These are phyloP conservation scores for Funneliformis caledonium DNA, from an alignment of 371 early-diverging fungal species.

Conservation along the genomic window DNA sequence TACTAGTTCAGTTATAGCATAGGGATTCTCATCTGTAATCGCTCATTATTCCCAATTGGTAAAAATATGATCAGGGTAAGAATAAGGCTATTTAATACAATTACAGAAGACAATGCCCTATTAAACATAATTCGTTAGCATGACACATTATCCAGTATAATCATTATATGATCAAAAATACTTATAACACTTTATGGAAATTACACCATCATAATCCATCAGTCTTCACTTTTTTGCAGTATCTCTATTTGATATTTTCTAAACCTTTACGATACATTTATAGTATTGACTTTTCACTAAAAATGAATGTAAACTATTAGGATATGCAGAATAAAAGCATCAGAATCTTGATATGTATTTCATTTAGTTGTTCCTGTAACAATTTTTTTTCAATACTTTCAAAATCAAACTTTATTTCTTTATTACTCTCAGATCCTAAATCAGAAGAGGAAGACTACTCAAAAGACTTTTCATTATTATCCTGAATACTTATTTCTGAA, in stretches of 20 bases:
- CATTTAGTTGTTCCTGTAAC: conserved; percentile 18
- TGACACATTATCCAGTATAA: background rate
- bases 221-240: conserved; percentile 38
- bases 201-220: conserved; percentile 27
- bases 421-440: conserved; percentile 21
- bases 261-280: conserved; percentile 37
- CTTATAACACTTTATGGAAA: conserved; percentile 36
- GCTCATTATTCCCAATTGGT: conserved; percentile 9
- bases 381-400: conserved; percentile 28
- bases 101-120: conserved; percentile 30
- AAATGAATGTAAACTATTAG: conserved; percentile 22
- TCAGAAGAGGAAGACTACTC: conserved; percentile 3
- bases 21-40: conserved; percentile 16
- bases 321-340: conserved; percentile 33
- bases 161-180: conserved; percentile 18
- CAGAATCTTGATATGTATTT: conserved; percentile 29
- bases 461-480: conserved; percentile 4
- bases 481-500: background rate
- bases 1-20: conserved; percentile 19
- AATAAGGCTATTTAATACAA: conserved; percentile 12
- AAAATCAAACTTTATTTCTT: conserved; percentile 38
- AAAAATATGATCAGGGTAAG: conserved; percentile 21
- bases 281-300: conserved; percentile 29
- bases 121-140: background rate
- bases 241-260: conserved; percentile 38